phyloP scores from a whole-genome alignment of 139 green algal genomes.

The Pleodorina starrii region DNA sequence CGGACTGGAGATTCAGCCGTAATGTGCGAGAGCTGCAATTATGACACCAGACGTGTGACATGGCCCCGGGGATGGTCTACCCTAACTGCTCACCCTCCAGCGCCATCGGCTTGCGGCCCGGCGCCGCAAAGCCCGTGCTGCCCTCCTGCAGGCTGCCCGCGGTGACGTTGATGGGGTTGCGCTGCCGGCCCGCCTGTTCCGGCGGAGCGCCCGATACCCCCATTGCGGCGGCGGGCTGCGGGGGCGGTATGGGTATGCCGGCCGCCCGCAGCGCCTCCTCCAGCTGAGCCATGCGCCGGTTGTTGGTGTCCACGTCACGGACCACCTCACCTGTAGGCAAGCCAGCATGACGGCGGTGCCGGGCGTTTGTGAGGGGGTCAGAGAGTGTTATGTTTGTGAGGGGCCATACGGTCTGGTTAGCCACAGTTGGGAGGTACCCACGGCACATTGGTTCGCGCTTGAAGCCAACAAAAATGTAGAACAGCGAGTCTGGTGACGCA shows the following conservation, averaged over 20 bases:
- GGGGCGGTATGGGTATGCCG: not conserved
- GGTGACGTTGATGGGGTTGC: conserved; percentile 7
- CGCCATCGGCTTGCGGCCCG: not conserved
- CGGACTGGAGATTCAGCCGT: not conserved
- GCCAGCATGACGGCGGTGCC: not conserved
- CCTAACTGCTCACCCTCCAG: not conserved
- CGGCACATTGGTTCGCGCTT: too few species aligned
- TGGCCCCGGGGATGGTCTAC: not conserved
- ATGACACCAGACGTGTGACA: too few species aligned
- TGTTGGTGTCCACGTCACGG: conserved; percentile 9
- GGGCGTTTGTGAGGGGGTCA: not conserved
- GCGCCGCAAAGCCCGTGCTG: not conserved
- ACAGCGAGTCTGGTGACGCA: too few species aligned
- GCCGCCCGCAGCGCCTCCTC: not conserved
- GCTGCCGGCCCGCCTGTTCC: not conserved
- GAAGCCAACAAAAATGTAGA: too few species aligned
- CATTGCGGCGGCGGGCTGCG: not conserved
- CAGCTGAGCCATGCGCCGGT: not conserved
- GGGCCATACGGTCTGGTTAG: too few species aligned
- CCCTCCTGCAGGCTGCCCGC: not conserved
- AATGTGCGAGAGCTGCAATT: not conserved
- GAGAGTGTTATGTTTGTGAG: too few species aligned
- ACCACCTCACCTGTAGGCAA: conserved; percentile 11
- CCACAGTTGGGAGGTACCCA: too few species aligned
- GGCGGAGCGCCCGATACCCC: not conserved